Evolutionary conservation across 2,329 filamentous ascomycete species (phyloP).

Genomic region (Fusarium zealandicum): DNA sequence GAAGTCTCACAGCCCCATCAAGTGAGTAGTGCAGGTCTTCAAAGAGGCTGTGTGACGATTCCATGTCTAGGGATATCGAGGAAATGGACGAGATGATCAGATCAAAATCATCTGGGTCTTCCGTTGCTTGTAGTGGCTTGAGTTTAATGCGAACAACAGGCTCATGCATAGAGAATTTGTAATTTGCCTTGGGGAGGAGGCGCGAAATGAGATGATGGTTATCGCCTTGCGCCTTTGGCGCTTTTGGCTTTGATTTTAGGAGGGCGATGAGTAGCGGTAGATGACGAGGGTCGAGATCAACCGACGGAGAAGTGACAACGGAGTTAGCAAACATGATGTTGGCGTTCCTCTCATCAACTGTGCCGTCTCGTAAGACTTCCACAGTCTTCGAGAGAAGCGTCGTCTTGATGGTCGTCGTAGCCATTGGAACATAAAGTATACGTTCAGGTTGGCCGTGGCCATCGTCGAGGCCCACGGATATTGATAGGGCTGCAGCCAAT

Average conservation of each 20-base stretch:
- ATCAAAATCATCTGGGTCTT: slow-evolving; percentile 83
- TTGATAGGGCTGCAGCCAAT: slow-evolving; percentile 87
- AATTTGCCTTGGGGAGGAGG: slow-evolving; percentile 89
- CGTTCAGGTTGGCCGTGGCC: slow-evolving; percentile 86
- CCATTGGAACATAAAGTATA: slow-evolving; percentile 94
- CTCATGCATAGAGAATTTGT: slow-evolving; percentile 97
- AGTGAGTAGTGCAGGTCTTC: slow-evolving; percentile 88
- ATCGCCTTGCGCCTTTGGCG: slow-evolving; percentile 48
- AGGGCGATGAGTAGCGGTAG: slow-evolving; percentile 84
- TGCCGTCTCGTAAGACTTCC: slow-evolving; percentile 75
- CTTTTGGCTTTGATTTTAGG: slow-evolving; percentile 62
- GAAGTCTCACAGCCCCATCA: slow-evolving; percentile 79
- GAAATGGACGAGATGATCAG: slow-evolving; percentile 95
- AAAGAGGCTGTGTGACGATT: slow-evolving; percentile 90
- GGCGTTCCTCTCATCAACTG: slow-evolving; percentile 83
- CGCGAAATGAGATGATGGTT: slow-evolving; percentile 79
- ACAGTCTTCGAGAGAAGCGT: slow-evolving; percentile 95
- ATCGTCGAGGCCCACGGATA: slow-evolving; percentile 90
- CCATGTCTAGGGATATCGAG: slow-evolving; percentile 88
- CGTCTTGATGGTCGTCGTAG: slow-evolving; percentile 92
- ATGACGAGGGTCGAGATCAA: slow-evolving; percentile 92
- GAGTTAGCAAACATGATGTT: slow-evolving; percentile 97
- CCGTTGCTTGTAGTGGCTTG: slow-evolving; percentile 73
- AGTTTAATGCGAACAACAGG: slow-evolving; percentile 90
- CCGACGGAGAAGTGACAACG: slow-evolving; percentile 92